Evolutionary conservation across 768 basidiomycete genomes (phyloP).

Genomic region (Termitomyces sp.): DNA sequence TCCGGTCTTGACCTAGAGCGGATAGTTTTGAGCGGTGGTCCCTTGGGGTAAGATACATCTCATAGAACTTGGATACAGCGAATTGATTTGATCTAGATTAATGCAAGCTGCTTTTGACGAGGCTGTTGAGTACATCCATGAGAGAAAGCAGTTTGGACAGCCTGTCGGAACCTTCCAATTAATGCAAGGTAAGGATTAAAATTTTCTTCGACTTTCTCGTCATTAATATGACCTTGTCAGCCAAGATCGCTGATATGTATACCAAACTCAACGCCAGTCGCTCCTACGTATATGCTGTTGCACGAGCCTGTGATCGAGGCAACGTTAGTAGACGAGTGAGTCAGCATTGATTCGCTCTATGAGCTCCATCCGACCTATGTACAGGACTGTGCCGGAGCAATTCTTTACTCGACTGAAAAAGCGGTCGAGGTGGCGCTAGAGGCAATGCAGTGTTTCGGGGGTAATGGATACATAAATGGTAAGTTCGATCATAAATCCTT

Average conservation of each 20-base stretch:
- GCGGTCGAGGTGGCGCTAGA: constrained; percentile 90
- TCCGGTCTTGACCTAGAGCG: constrained; percentile 91
- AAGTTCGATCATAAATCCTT: constrained; percentile 9
- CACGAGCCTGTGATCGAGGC: constrained; percentile 80
- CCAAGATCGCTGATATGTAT: constrained; percentile 91
- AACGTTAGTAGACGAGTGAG: constrained; percentile 74
- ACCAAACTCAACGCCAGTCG: constrained; percentile 87
- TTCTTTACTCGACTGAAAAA: constrained; percentile 89
- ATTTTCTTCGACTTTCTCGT: constrained; percentile 7
- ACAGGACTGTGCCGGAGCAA: constrained; percentile 94
- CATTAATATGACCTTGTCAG: constrained; percentile 31
- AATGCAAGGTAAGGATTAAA: constrained; percentile 74
- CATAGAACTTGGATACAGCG: constrained; percentile 1
- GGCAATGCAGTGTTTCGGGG: constrained; percentile 91
- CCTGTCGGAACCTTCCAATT: constrained; percentile 89
- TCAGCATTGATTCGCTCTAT: constrained; percentile 9
- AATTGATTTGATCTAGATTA: constrained; percentile 41
- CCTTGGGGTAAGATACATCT: constrained; percentile 61
- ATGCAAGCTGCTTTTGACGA: constrained; percentile 94
- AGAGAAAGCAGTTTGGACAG: constrained; percentile 87
- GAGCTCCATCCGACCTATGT: neutral
- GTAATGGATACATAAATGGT: constrained; percentile 97
- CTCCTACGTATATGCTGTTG: constrained; percentile 92
- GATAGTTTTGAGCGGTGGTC: constrained; percentile 88
- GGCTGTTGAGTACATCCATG: constrained; percentile 87